Base-by-base conservation (phyloP, 2,329 filamentous ascomycete species). In the Alternaria conjuncta region DNA sequence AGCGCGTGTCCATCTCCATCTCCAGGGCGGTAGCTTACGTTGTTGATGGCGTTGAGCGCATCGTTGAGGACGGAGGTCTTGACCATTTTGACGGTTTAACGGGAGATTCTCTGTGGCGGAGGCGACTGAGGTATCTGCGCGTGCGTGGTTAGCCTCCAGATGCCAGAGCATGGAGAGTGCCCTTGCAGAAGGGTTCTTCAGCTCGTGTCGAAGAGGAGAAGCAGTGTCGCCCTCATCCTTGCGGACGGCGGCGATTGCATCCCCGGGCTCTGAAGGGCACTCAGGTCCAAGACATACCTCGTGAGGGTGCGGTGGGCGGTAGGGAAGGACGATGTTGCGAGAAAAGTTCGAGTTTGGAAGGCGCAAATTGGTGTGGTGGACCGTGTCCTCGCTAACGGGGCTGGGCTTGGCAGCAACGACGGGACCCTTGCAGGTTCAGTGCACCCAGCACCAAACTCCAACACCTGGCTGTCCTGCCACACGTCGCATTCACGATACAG, bases 11-110 rank as follows among this genome's bases (percentile, higher is more conserved):
- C 32, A n/a, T 36, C 7, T 36, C 2, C 4, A 36, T 5, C 32
- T 5, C 32, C 7, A 5, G 32, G 0, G 32, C 9, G 18, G 9
- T 41, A 41, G 36, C 36, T 41, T 41, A 41, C 96, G 86, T 99
- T 99, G 94, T 99, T 99, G 92, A 99, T 98, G 88, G 90, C 76
- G 67, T 97, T 97, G 81, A 97, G 92, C 83, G 93, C 94, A 91
- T 99, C 96, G 90, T 98, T 96, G 86, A 99, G 94, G 82, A 98
- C 96, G 84, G 94, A 97, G 81, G 96, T 98, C 88, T 93, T 94
- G 86, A 97, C 94, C 95, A 99, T 99, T 83, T 92, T 97, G 89
- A 83, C 90, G 89, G 88, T 68, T 62, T 88, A 87, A 87, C 80
- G 57, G 71, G 88, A 93, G 91, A 93, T 93, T 93, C 90, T 94